Base-by-base conservation (phyloP, 306 rosid genomes). In the Vigna reflexopilosa region DNA sequence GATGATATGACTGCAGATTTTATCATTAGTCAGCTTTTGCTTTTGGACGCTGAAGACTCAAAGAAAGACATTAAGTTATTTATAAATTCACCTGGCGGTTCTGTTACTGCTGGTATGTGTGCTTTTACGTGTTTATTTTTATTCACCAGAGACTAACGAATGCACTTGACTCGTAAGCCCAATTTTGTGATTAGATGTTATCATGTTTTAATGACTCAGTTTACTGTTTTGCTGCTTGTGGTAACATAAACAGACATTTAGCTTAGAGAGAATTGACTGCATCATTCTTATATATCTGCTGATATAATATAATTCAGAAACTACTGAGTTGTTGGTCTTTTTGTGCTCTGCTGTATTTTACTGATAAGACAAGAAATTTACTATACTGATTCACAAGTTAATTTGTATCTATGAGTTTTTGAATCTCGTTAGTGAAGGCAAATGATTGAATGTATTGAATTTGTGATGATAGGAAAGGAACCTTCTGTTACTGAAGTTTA, bases 1-100 rank as follows among this genome's bases (percentile, higher is more conserved):
- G 99, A 93, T 85, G 99, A 95, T 51, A 17, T 87, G 81, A 91
- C 97, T 15, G 98, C 98, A 1, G 99, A 95, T 88, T 95, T 89
- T 76, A 55, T 95, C 71, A 91, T 95, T 45, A 91, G 93, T 78
- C 98, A 95, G 73, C 98, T 95, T 72, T 81, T 95, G 17, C 86
- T 95, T 85, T 88, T 95, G 78, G 98, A 95, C 86, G 97, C 91
- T 34, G 98, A 91, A 74, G 97, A 95, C 83, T 59, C 98, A 1
- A 88, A 78, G 59, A 92, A 91, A 77, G 98, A 93, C 68, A 95
- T 95, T 51, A 95, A 83, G 79, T 75, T 93, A 85, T 89, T 95
- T 71, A 95, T 95, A 77, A 95, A 91, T 83, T 95, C 98, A 47
- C 98, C 98, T 3, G 98, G 98, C 79, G 98, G 98, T 76, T 92